These are phyloP conservation scores for Noccaea caerulescens DNA, from an alignment of 345 rosid genomes.

Conservation along the genomic window DNA sequence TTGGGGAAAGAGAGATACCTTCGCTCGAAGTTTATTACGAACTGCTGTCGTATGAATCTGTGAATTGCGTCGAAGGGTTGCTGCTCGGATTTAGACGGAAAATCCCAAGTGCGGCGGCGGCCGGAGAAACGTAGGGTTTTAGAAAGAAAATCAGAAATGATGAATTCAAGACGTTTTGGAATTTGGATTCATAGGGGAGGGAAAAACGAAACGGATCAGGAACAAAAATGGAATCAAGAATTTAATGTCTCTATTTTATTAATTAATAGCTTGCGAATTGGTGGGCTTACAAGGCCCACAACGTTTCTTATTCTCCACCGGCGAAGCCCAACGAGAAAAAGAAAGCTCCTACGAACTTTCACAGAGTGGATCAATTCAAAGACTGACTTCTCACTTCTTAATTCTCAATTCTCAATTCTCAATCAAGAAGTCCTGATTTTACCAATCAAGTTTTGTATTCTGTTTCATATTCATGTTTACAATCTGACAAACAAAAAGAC, in stretches of 20 bases:
- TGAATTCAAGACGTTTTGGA: slow-evolving; percentile 8
- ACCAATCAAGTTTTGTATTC: slow-evolving; percentile 4
- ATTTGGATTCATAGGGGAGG: slow-evolving; percentile 28
- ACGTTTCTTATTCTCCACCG: neutral
- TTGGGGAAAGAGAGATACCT: slow-evolving; percentile 28
- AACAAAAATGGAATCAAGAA: neutral
- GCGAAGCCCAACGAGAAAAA: slow-evolving; percentile 10
- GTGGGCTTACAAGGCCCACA: slow-evolving; percentile 26
- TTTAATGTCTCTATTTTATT: neutral
- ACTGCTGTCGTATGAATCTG: slow-evolving; percentile 41
- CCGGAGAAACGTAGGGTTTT: slow-evolving; percentile 45
- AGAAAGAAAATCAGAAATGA: neutral
- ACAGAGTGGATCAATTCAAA: neutral
- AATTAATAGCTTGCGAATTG: neutral
- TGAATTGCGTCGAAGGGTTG: slow-evolving; percentile 29
- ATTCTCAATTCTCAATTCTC: neutral
- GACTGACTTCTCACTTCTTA: too few species aligned
- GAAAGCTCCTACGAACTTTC: neutral
- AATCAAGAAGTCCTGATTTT: neutral
- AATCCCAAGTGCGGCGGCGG: slow-evolving; percentile 43
- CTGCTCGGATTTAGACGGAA: slow-evolving; percentile 26
- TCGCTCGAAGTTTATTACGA: slow-evolving; percentile 29
- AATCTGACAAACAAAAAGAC: neutral
- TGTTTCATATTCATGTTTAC: neutral
- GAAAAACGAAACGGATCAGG: slow-evolving; percentile 27